These are phyloP conservation scores for Maudiozyma barnettii DNA, from an alignment of 805 yeast genomes.

Conservation along the genomic window DNA sequence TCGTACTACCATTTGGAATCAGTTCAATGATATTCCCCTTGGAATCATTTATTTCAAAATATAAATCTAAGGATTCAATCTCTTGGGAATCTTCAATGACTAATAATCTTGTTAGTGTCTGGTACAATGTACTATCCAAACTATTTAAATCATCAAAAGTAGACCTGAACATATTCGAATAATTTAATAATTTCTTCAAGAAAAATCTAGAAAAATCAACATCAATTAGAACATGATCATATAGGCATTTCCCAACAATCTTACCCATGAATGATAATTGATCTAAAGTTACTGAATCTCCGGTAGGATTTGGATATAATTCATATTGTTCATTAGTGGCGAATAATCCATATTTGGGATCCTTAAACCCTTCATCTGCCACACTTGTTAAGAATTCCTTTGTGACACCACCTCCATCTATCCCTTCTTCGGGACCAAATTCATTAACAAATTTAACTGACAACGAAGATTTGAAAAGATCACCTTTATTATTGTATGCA, in stretches of 20 bases:
- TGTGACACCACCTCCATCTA: slow-evolving; percentile 95
- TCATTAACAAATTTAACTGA: slow-evolving; percentile 61
- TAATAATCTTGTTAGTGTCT: slow-evolving; percentile 53
- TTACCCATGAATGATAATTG: slow-evolving; percentile 61
- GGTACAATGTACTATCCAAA: slow-evolving; percentile 59
- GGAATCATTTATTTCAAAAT: slow-evolving; percentile 53
- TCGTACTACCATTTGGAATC: slow-evolving; percentile 46
- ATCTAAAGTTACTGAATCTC: slow-evolving; percentile 24
- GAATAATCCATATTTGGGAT: slow-evolving; percentile 29
- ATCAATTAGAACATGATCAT: slow-evolving; percentile 73
- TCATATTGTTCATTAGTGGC: slow-evolving; percentile 43
- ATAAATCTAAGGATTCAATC: slow-evolving; percentile 45
- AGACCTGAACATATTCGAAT: slow-evolving; percentile 23
- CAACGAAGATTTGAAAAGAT: slow-evolving; percentile 47
- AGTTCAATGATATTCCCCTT: slow-evolving; percentile 45
- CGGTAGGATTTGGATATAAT: slow-evolving; percentile 47
- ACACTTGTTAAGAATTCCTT: slow-evolving; percentile 79
- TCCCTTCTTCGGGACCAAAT: slow-evolving; percentile 72
- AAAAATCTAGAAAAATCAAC: slow-evolving; percentile 82
- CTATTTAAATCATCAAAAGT: slow-evolving; percentile 72
- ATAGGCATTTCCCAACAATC: slow-evolving; percentile 80
- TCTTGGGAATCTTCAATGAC: slow-evolving; percentile 50
- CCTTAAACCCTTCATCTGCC: slow-evolving; percentile 54
- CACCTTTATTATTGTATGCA: slow-evolving; percentile 45
- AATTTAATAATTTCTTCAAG: slow-evolving; percentile 53